Evolutionary conservation across 306 rosid species (phyloP).

Genomic region (Hippophae tibetana): DNA sequence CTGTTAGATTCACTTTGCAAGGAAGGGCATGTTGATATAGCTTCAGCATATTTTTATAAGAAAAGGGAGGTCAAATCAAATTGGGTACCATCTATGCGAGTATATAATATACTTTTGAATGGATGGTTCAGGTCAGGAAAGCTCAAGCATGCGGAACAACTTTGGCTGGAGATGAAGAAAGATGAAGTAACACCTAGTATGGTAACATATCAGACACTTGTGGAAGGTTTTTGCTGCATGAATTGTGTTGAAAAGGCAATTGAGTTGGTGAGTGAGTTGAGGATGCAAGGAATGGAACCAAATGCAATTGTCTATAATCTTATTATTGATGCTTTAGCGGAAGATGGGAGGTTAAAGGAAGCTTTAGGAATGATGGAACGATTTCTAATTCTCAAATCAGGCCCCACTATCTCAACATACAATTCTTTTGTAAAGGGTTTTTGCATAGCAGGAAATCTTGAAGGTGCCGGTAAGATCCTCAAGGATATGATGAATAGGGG

Average conservation of each 20-base stretch:
- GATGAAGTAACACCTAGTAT: constrained; percentile 61
- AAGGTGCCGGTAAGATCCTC: constrained; percentile 72
- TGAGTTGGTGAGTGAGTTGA: constrained; percentile 65
- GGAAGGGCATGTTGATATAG: constrained; percentile 55
- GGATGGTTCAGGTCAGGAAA: constrained; percentile 85
- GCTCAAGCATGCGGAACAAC: constrained; percentile 65
- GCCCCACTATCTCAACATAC: constrained; percentile 78
- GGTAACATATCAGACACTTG: constrained; percentile 89
- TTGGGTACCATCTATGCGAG: constrained; percentile 48
- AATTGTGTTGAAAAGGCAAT: constrained; percentile 56
- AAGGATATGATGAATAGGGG: constrained; percentile 80
- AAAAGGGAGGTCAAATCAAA: constrained; percentile 19
- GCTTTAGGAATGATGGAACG: constrained; percentile 80
- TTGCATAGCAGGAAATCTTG: constrained; percentile 77
- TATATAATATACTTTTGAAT: constrained; percentile 56
- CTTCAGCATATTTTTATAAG: constrained; percentile 29
- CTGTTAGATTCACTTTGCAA: constrained; percentile 84
- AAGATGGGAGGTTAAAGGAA: constrained; percentile 72
- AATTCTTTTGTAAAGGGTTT: constrained; percentile 75
- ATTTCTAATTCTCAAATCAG: constrained; percentile 54
- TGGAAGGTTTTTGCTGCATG: constrained; percentile 84
- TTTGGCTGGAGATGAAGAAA: constrained; percentile 74
- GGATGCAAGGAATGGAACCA: constrained; percentile 53
- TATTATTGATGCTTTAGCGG: constrained; percentile 73
- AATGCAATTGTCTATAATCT: constrained; percentile 77